These are phyloP conservation scores for Pinus albicaulis DNA, from an alignment of 75 land plant species.

Conservation along the genomic window DNA sequence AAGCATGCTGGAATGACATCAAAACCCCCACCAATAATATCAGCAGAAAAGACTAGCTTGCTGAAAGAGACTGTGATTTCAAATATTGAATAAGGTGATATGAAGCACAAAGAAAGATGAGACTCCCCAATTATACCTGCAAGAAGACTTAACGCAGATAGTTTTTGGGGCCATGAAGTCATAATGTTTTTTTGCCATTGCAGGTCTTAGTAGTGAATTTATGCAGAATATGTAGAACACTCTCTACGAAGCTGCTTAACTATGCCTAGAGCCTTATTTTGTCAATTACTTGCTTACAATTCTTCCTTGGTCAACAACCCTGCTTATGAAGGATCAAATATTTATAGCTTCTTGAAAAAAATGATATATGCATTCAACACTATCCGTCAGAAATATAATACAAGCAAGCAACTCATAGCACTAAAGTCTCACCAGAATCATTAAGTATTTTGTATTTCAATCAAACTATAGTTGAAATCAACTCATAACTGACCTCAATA, in stretches of 20 bases:
- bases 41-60: no score
- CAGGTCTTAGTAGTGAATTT: no score
- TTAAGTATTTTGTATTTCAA: neutral
- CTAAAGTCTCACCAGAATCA: neutral
- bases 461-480: neutral
- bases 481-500: conserved; percentile 50
- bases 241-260: neutral
- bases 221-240: no score
- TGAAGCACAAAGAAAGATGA: no score
- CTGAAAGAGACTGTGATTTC: no score
- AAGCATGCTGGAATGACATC: no score
- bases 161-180: no score
- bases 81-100: no score
- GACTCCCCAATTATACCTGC: no score
- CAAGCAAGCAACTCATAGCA: neutral
- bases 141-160: no score
- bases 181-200: no score
- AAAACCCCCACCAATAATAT: no score
- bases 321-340: neutral
- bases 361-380: neutral
- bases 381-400: neutral
- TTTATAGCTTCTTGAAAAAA: neutral
- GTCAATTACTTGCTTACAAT: neutral
- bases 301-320: neutral
- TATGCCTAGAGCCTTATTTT: neutral